Base-by-base conservation (phyloP, 768 basidiomycete genomes). In the Boletus subparvulus region DNA sequence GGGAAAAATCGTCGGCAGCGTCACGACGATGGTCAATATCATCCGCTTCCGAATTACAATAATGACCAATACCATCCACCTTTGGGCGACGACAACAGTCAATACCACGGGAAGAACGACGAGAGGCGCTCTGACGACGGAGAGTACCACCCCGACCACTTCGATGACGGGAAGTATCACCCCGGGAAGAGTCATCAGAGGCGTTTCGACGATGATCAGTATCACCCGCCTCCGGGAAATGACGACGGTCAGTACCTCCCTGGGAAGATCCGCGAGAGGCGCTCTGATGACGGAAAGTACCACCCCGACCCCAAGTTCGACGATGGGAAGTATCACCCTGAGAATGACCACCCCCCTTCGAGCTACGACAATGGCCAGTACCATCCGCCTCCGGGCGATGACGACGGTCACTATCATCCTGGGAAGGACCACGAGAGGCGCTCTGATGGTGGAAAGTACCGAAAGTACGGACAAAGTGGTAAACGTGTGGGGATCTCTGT, bases 11-110 rank as follows among this genome's bases (percentile, higher is more conserved):
- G 16, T 16, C 50, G 46, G 43, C 52, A 52, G 37, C 61, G 57
- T 21, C 45, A 26, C n/a, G 66, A 68, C 5, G 56, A 65, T 41
- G 62, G 62, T 9, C 33, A 58, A 35, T 61, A 65, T 43, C 64
- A 55, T 16, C 53, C 56, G 6, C 2, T 13, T 0, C 50, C 43
- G 35, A 39, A 21, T 43, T 36, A 12, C 16, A 46, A 58, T 26
- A 35, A 58, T 9, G 53, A 40, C 8, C n/a, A 53, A 17, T 61
- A 57, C 35, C 56, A 58, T n/a, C 60, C 63, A 16, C 35, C 35
- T 36, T 2, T 2, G 35, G 35, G 14, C 35, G 13, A 14, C 30
- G 46, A 65, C 40, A 41, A 62, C 33, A 61, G 56, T 0, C 45
- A 62, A 17, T 49, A 39, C n/a, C 42, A 43, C 3, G 58, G 35